Conservation (phyloP, 2,329 filamentous ascomycete genomes). For the Epichloe amarillans region DNA sequence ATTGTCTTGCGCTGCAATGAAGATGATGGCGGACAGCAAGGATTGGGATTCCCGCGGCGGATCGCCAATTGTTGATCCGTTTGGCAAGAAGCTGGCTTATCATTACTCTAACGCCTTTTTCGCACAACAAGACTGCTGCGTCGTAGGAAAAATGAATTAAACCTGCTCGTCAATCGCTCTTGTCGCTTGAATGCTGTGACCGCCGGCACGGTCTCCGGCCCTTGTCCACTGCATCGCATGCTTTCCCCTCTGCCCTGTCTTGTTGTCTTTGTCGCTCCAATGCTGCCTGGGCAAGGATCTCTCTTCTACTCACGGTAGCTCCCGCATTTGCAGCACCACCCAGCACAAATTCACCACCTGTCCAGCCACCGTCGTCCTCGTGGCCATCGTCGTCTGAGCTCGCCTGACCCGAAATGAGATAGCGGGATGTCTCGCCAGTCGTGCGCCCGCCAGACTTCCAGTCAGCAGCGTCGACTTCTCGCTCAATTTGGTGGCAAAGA, state of each 20-base stretch:
- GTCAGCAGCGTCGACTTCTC: conserved; percentile 69
- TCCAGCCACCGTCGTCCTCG: conserved; percentile 64
- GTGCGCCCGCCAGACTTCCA: conserved; percentile 59
- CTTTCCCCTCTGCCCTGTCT: conserved; percentile 19
- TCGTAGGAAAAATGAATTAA: background rate
- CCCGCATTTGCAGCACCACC: conserved; percentile 37
- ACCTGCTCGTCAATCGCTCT: conserved; percentile 10
- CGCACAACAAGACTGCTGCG: conserved; percentile 6
- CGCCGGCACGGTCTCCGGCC: conserved; percentile 17
- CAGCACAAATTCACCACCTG: conserved; percentile 64
- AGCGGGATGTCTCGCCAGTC: conserved; percentile 50
- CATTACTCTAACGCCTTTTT: too few species aligned
- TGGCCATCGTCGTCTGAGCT: conserved; percentile 39
- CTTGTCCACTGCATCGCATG: conserved; percentile 17
- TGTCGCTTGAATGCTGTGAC: conserved; percentile 12
- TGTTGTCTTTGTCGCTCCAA: conserved; percentile 23
- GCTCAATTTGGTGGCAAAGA: conserved; percentile 74
- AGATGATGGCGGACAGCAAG: conserved; percentile 11
- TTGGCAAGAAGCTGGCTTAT: conserved; percentile 39
- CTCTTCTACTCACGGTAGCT: conserved; percentile 49
- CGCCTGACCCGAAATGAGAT: conserved; percentile 35
- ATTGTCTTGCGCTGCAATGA: conserved; percentile 30
- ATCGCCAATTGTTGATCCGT: conserved; percentile 21
- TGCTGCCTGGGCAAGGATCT: conserved; percentile 51
- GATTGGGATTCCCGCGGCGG: conserved; percentile 60